Evolutionary conservation across 495 filamentous ascomycete species (phyloP).

Genomic region (Lichina pygmaea): DNA sequence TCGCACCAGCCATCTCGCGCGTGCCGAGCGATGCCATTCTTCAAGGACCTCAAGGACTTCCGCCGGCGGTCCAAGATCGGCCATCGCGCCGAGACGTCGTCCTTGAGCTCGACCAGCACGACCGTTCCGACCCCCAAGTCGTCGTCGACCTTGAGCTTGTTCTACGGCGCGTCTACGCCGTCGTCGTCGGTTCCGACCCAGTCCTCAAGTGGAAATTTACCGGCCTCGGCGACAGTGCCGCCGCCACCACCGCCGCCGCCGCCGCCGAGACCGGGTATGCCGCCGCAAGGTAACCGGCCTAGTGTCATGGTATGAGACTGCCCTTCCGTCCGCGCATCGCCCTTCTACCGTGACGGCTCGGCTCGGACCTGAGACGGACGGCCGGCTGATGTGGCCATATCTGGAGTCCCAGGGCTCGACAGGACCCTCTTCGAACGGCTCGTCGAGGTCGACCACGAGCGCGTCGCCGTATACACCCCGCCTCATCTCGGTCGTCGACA

Average conservation of each 20-base stretch:
- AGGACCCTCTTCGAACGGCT: conserved; percentile 22
- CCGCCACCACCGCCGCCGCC: conserved; percentile 11
- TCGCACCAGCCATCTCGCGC: too few species aligned
- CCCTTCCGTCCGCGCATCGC: neutral
- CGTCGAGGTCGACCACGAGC: conserved; percentile 21
- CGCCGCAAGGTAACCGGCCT: conserved; percentile 13
- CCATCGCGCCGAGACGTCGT: conserved; percentile 30
- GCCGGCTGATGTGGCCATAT: neutral
- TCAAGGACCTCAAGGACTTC: conserved; percentile 54
- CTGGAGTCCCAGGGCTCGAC: neutral
- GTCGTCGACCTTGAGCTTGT: conserved; percentile 34
- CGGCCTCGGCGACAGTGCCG: conserved; percentile 13
- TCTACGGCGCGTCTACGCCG: conserved; percentile 27
- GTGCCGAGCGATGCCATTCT: conserved; percentile 21
- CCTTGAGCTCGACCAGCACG: conserved; percentile 18
- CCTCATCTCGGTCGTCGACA: conserved; percentile 49
- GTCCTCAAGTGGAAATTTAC: conserved; percentile 23
- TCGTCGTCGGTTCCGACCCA: conserved; percentile 31
- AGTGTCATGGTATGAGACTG: conserved; percentile 10
- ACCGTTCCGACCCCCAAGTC: conserved; percentile 27
- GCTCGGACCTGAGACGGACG: neutral
- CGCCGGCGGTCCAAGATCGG: conserved; percentile 26
- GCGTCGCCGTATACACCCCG: conserved; percentile 55
- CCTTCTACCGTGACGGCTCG: neutral
- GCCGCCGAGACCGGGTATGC: neutral